Base-by-base conservation (phyloP, 2,329 filamentous ascomycete species). In the Pestalotiopsis sp. region DNA sequence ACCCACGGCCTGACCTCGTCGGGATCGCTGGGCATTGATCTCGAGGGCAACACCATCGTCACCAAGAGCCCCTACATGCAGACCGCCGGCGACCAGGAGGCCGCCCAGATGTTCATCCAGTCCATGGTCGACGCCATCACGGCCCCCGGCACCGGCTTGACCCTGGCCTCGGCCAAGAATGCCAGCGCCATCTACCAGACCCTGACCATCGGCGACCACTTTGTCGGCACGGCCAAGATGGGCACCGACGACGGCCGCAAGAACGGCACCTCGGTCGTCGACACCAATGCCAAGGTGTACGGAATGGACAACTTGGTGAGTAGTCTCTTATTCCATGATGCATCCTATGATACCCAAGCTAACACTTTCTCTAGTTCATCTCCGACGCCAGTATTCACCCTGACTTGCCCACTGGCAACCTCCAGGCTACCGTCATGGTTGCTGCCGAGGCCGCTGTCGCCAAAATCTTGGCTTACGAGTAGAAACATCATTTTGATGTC, bases 161-260 rank as follows among this genome's bases (percentile, higher is more conserved):
- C 41, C 11, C 41, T 66, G 13, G 3, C 17, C 20, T 36, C 45
- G 6, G 52, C 27, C 27, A 66, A 45, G 12, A 66, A 66, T 49
- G 23, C 45, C 13, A 57, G 45, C 23, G 64, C 41, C 17, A 58
- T 58, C 14, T 45, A 57, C 25, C 20, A 25, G 13, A 31, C 64
- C 13, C 52, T 57, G 17, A 66, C 64, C 25, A 25, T n/a, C 23
- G 64, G 64, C 45, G 84, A 85, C 73, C 86, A 88, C 79, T 88
- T 85, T 82, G 85, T 87, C 68, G 83, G 88, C 49, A 91, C 88
- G 0, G 84, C 86, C 64, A 91, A 91, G 77, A 83, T 92, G 72
- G 90, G 90, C 13, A 81, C 80, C 0, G 84, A 88, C 67, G 85
- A 88, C 61, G 87, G 87, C 17, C 84, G 86, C 12, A 80, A 78